Conservation (phyloP, 371 early-diverging fungal genomes). For the Mucor circinelloides region DNA sequence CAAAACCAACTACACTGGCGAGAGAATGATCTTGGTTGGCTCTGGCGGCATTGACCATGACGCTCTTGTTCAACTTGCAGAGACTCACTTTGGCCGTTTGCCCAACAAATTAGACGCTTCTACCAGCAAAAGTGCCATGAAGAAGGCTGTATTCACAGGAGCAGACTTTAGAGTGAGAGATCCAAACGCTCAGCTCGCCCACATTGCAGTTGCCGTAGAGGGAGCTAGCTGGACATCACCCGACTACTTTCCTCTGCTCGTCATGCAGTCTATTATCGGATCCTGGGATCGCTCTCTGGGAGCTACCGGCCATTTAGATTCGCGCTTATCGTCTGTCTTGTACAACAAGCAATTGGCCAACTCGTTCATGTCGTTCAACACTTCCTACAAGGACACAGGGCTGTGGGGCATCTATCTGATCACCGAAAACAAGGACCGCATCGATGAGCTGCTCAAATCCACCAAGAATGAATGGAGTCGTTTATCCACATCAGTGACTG, state of each 20-base stretch:
- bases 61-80: conserved; percentile 86
- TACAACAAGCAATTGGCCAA: conserved; percentile 88
- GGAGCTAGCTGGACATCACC: conserved; percentile 94
- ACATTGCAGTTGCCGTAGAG: conserved; percentile 96
- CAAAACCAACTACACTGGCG: conserved; percentile 91
- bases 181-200: conserved; percentile 86
- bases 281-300: conserved; percentile 95
- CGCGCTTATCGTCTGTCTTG: conserved; percentile 83
- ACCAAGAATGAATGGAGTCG: conserved; percentile 93
- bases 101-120: conserved; percentile 51
- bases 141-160: conserved; percentile 81
- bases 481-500: conserved; percentile 83
- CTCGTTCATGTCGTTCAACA: conserved; percentile 98
- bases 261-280: conserved; percentile 94
- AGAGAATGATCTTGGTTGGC: conserved; percentile 94
- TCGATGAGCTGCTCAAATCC: conserved; percentile 87
- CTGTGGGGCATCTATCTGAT: conserved; percentile 95
- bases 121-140: conserved; percentile 50
- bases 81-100: conserved; percentile 85
- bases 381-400: conserved; percentile 97
- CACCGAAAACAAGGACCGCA: conserved; percentile 76
- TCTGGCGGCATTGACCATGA: conserved; percentile 96
- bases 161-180: conserved; percentile 78
- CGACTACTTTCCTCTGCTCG: conserved; percentile 94
- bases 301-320: conserved; percentile 81